Evolutionary conservation across 2,329 filamentous ascomycete species (phyloP).

Genomic region (Cadophora sp.): DNA sequence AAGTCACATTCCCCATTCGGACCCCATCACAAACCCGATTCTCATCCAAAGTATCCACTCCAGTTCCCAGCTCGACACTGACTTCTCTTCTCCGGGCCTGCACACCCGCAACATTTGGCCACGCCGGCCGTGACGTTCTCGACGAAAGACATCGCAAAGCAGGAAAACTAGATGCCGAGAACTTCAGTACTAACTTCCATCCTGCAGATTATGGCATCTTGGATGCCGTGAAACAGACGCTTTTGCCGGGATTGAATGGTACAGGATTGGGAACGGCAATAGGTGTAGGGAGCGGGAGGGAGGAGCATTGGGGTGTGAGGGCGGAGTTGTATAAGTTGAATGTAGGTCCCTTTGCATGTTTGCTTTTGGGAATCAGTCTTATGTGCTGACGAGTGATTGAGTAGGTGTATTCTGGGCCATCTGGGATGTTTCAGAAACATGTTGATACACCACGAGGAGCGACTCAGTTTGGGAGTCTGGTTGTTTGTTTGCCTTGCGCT

Average conservation of each 20-base stretch:
- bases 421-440: constrained; percentile 57
- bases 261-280: background rate
- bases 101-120: constrained; percentile 57
- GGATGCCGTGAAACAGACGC: constrained; percentile 53
- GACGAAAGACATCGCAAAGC: constrained; percentile 60
- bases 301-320: constrained; percentile 45
- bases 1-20: constrained; percentile 2
- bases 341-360: too few relatives aligned
- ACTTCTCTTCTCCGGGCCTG: constrained; percentile 47
- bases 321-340: constrained; percentile 66
- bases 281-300: constrained; percentile 22
- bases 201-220: constrained; percentile 60
- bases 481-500: constrained; percentile 54
- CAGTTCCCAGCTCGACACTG: too few relatives aligned
- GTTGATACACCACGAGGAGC: constrained; percentile 59
- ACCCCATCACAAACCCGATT: background rate
- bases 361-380: too few relatives aligned
- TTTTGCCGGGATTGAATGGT: constrained; percentile 39
- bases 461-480: constrained; percentile 59
- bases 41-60: constrained; percentile 22
- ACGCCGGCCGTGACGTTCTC: constrained; percentile 51
- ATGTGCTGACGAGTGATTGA: background rate
- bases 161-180: constrained; percentile 56
- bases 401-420: constrained; percentile 58
- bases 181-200: constrained; percentile 57